phyloP scores from a whole-genome alignment of 169 alveolate genomes.

The Plasmodium chabaudi region DNA sequence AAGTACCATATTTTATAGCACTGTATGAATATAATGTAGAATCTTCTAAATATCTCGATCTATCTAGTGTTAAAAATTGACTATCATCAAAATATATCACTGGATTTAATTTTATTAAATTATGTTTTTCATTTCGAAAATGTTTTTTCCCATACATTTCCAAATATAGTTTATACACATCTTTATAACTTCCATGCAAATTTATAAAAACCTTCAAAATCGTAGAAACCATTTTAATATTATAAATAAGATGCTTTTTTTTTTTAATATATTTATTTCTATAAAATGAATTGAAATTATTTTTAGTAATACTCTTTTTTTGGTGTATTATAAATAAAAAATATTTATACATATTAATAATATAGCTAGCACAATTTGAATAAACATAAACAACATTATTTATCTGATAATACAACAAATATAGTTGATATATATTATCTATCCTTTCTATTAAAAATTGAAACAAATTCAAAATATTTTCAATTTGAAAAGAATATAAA shows the following conservation, averaged over 20 bases:
- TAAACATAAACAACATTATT: slow-evolving; percentile 7
- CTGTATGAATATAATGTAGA: background rate
- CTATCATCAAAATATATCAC: too few species aligned
- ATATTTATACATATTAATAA: slow-evolving; percentile 20
- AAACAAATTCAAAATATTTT: background rate
- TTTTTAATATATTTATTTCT: slow-evolving; percentile 43
- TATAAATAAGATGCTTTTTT: slow-evolving; percentile 7
- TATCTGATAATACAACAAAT: slow-evolving; percentile 46
- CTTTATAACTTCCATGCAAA: background rate
- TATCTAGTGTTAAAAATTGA: too few species aligned
- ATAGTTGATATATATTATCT: slow-evolving; percentile 23
- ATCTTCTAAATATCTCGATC: background rate
- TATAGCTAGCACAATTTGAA: slow-evolving; percentile 14
- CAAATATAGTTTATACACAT: too few species aligned
- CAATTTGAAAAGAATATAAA: background rate
- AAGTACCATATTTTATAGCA: slow-evolving; percentile 8
- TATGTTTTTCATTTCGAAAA: too few species aligned
- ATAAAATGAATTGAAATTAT: slow-evolving; percentile 36
- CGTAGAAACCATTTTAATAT: slow-evolving; percentile 1
- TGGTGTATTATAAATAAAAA: slow-evolving; percentile 17
- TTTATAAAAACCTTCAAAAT: slow-evolving; percentile 9
- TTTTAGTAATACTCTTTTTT: slow-evolving; percentile 24
- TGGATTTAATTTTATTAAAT: too few species aligned
- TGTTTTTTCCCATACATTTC: too few species aligned
- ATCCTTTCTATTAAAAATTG: background rate